A percentile compares a stretch with the other conserved stretches of the same genome.
These are phyloP conservation scores for Oemleria cerasiformis DNA, from an alignment of 306 rosid species.

Conservation along the genomic window DNA sequence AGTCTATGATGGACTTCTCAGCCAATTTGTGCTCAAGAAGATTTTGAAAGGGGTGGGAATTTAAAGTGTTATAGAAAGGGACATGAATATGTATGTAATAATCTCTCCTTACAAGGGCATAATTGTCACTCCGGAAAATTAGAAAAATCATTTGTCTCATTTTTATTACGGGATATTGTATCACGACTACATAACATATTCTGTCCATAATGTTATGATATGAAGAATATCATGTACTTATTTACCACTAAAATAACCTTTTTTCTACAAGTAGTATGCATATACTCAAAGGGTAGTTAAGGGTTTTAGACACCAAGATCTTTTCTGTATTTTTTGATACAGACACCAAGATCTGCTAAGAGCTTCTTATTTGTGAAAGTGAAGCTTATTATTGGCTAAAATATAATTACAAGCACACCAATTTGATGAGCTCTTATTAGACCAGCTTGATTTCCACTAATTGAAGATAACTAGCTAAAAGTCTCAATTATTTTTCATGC, in stretches of 20 bases:
- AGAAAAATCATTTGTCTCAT: constrained; percentile 1
- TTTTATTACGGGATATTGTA: no score
- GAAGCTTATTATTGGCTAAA: constrained; percentile 54
- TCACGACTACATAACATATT: no score
- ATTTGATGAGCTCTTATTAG: constrained; percentile 52
- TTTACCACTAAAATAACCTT: constrained; percentile 23
- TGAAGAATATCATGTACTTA: background rate
- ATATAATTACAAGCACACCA: constrained; percentile 45
- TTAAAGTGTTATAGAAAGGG: constrained; percentile 44
- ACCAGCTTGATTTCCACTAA: constrained; percentile 77
- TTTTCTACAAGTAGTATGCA: constrained; percentile 20
- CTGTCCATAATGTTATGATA: no score
- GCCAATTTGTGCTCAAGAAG: constrained; percentile 46
- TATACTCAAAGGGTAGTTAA: constrained; percentile 24
- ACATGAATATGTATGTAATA: constrained; percentile 12
- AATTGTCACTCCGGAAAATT: constrained; percentile 20
- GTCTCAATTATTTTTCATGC: constrained; percentile 40
- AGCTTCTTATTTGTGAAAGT: constrained; percentile 33
- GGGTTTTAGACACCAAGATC: background rate
- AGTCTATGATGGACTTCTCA: constrained; percentile 12
- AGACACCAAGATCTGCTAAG: constrained; percentile 14
- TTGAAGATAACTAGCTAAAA: constrained; percentile 44
- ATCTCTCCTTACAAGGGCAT: constrained; percentile 24
- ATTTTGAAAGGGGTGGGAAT: constrained; percentile 52
- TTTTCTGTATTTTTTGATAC: no score